Conservation (phyloP, 441 rosid species). For the Codiaeum variegatum region DNA sequence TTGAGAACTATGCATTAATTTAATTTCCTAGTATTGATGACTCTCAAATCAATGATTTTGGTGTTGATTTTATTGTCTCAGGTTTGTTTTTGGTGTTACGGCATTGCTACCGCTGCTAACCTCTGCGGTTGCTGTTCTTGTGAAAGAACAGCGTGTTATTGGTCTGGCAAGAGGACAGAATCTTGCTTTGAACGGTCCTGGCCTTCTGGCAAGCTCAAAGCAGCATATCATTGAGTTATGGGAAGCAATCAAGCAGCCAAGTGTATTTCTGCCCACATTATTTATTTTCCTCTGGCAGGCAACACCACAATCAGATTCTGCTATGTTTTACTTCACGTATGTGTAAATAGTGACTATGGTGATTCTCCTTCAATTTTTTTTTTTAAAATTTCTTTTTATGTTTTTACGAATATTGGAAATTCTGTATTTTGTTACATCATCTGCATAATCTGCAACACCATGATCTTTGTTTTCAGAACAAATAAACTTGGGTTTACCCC, state of each 20-base stretch:
- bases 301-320: conserved; percentile 95
- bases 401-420: not conserved
- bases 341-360: conserved; percentile 17
- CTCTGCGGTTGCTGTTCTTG: conserved; percentile 92
- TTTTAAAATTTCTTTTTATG: not conserved
- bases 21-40: conserved; percentile 1
- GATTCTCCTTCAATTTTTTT: conserved; percentile 1
- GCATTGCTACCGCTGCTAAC: conserved; percentile 80
- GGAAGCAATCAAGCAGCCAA: conserved; percentile 75
- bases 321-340: conserved; percentile 97
- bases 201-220: conserved; percentile 66
- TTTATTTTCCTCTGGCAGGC: conserved; percentile 98
- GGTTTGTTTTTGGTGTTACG: conserved; percentile 93
- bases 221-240: conserved; percentile 59
- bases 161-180: conserved; percentile 42
- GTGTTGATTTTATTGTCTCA: conserved; percentile 39
- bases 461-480: conserved; percentile 49
- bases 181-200: conserved; percentile 35
- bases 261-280: conserved; percentile 76
- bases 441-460: not conserved
- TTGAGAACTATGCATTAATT: conserved; percentile 13
- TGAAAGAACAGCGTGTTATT: conserved; percentile 63
- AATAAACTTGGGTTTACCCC: conserved; percentile 94
- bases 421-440: conserved; percentile 14
- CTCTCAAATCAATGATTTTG: conserved; percentile 5